Conservation (phyloP, 805 yeast genomes). For the Monosporozyma unispora region DNA sequence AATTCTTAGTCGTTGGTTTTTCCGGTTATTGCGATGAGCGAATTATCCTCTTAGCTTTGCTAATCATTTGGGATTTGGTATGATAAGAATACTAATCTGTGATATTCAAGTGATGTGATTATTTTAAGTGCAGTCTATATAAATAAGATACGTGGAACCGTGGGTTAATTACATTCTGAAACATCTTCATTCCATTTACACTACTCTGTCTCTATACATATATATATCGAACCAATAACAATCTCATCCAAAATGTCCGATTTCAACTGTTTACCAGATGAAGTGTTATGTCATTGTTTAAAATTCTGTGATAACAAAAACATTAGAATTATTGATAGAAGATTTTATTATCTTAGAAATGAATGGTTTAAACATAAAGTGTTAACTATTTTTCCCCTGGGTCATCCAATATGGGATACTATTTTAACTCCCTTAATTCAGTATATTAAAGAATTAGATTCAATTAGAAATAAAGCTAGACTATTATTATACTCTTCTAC, state of each 20-base stretch:
- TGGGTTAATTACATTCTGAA: too few relatives aligned
- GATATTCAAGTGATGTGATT: too few relatives aligned
- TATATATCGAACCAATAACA: too few relatives aligned
- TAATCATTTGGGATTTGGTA: too few relatives aligned
- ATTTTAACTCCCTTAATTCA: slow-evolving; percentile 1
- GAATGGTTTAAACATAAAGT: slow-evolving; percentile 11
- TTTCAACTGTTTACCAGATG: slow-evolving; percentile 2
- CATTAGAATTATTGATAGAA: not conserved
- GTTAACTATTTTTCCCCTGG: slow-evolving; percentile 4
- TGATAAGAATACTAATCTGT: too few relatives aligned
- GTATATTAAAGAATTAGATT: slow-evolving; percentile 11
- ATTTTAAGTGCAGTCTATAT: too few relatives aligned
- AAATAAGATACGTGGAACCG: too few relatives aligned
- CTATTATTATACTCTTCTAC: not conserved
- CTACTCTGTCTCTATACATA: too few relatives aligned
- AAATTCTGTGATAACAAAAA: not conserved
- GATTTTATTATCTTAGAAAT: slow-evolving; percentile 4
- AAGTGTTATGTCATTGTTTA: not conserved
- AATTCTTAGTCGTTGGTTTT: too few relatives aligned
- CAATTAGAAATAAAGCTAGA: slow-evolving; percentile 5
- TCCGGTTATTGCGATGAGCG: too few relatives aligned
- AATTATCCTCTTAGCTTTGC: too few relatives aligned
- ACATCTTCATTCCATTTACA: too few relatives aligned
- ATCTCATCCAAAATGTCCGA: not conserved
- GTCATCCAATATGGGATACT: slow-evolving; percentile 7